phyloP scores from a whole-genome alignment of 73 alveolate species.

The Diophrys sp. region DNA sequence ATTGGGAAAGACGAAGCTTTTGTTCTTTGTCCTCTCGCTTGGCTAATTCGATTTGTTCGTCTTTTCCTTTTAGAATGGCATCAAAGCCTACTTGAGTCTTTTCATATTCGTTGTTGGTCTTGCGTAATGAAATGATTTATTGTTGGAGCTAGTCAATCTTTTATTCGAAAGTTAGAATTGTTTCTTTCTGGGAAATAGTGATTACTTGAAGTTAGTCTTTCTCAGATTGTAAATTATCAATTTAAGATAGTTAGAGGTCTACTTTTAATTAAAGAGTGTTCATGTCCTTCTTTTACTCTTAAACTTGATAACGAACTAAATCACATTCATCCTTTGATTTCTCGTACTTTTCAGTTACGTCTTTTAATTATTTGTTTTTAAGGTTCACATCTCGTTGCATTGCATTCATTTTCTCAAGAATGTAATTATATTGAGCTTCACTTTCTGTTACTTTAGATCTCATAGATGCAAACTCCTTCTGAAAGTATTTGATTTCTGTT shows the following conservation, averaged over 20 bases:
- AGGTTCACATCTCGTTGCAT: background rate
- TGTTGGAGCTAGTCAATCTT: background rate
- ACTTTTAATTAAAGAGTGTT: background rate
- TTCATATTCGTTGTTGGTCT: constrained; percentile 7
- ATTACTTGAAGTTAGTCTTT: no score
- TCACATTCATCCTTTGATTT: background rate
- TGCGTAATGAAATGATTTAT: background rate
- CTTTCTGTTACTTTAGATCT: background rate
- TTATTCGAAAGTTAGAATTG: background rate
- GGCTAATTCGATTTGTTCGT: background rate
- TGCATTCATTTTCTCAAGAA: background rate
- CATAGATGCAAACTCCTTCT: background rate
- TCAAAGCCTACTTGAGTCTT: constrained; percentile 1
- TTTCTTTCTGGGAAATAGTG: background rate
- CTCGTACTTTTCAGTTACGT: background rate
- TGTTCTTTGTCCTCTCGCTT: background rate
- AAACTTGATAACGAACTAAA: background rate
- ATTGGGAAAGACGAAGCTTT: background rate
- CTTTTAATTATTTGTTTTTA: background rate
- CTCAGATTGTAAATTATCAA: background rate
- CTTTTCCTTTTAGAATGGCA: background rate
- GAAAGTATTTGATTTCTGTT: background rate
- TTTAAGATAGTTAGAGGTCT: background rate
- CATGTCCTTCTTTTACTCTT: background rate
- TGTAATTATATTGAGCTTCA: background rate